Evolutionary conservation across 169 alveolate genomes (phyloP).

Genomic region (Plasmodium ovale): DNA sequence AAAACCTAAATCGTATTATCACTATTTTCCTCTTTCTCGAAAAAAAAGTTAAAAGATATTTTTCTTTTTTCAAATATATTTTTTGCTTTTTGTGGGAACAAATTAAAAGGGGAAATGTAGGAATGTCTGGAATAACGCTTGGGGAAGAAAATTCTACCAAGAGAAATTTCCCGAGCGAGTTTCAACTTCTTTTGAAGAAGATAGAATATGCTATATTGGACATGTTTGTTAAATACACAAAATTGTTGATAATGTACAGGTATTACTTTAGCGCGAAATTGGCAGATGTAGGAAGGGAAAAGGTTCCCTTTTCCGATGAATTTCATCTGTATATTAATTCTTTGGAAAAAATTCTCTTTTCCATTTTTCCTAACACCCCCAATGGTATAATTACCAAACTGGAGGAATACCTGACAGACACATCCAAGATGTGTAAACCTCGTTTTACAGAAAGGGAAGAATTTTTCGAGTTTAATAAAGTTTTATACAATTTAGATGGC

Average conservation of each 20-base stretch:
- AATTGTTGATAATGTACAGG: constrained; percentile 35
- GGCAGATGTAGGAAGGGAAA: background rate
- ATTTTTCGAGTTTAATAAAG: constrained; percentile 3
- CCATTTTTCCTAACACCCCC: constrained; percentile 10
- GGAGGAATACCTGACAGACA: background rate
- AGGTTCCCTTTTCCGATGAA: constrained; percentile 7
- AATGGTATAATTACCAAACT: constrained; percentile 33
- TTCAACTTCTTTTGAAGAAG: constrained; percentile 11
- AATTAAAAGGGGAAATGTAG: background rate
- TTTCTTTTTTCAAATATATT: constrained; percentile 49
- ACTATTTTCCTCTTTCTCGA: constrained; percentile 47
- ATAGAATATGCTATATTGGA: constrained; percentile 51
- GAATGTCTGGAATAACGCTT: background rate
- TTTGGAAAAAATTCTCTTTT: constrained; percentile 26
- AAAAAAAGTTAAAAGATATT: constrained; percentile 40
- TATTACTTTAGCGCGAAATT: background rate
- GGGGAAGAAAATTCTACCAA: background rate
- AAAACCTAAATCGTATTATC: constrained; percentile 46
- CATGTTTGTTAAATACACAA: constrained; percentile 49
- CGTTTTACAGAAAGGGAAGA: background rate
- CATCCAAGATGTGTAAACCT: background rate
- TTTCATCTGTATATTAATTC: constrained; percentile 60
- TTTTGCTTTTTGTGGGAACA: constrained; percentile 52
- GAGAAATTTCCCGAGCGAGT: background rate
- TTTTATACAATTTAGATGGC: background rate